Conservation (phyloP, 2,329 filamentous ascomycete genomes). For the Fusarium nanum region DNA sequence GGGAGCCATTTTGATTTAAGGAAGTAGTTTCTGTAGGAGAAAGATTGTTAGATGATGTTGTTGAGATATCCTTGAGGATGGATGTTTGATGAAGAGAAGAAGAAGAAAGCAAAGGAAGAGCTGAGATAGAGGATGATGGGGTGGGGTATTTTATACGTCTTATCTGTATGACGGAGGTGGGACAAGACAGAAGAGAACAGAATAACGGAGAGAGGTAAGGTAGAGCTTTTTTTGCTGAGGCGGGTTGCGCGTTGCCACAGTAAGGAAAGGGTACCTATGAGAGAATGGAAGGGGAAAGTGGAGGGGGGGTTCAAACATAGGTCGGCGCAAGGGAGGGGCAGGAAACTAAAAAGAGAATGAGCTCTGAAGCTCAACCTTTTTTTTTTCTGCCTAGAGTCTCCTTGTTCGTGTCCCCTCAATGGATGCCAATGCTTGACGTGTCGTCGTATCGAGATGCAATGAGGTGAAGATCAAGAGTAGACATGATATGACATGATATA, state of each 20-base stretch:
- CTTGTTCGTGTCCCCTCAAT: not conserved
- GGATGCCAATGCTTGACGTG: slow-evolving; percentile 25
- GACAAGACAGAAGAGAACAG: slow-evolving; percentile 1
- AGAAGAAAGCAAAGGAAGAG: slow-evolving; percentile 16
- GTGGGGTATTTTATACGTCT: slow-evolving; percentile 43
- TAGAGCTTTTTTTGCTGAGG: slow-evolving; percentile 25
- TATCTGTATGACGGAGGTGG: slow-evolving; percentile 35
- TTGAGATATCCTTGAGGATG: slow-evolving; percentile 1
- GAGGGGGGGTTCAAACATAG: slow-evolving; percentile 3
- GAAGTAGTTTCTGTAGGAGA: slow-evolving; percentile 22
- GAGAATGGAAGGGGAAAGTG: slow-evolving; percentile 2
- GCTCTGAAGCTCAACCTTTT: slow-evolving; percentile 7
- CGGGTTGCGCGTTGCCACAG: slow-evolving; percentile 24
- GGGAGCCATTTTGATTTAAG: slow-evolving; percentile 56
- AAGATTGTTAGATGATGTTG: slow-evolving; percentile 26
- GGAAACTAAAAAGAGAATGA: slow-evolving; percentile 6
- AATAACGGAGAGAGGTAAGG: not conserved
- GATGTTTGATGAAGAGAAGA: slow-evolving; percentile 4
- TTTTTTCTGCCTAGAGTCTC: not conserved
- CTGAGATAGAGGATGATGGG: slow-evolving; percentile 30
- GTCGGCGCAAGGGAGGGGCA: slow-evolving; percentile 31
- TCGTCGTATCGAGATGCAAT: slow-evolving; percentile 19
- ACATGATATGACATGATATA: slow-evolving; percentile 18
- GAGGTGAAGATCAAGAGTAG: slow-evolving; percentile 4
- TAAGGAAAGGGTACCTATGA: slow-evolving; percentile 2